Evolutionary conservation across 495 filamentous ascomycete species (phyloP).

Genomic region (Apodospora peruviana): DNA sequence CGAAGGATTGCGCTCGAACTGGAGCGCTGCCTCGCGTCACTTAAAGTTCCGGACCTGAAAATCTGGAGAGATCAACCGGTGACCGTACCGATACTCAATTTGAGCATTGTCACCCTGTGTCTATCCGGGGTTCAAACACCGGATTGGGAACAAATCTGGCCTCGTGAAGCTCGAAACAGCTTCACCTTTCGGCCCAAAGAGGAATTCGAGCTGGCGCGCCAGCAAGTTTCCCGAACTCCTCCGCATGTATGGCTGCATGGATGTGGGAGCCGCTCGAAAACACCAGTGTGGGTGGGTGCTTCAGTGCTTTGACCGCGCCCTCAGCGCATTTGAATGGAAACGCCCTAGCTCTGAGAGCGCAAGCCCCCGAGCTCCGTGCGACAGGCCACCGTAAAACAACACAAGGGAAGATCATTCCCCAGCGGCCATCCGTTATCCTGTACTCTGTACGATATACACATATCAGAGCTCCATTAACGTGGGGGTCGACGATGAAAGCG

Average conservation of each 20-base stretch:
- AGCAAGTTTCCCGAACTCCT: not conserved
- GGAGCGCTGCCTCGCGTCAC: not conserved
- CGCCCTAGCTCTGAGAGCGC: no score
- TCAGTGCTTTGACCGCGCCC: conserved; percentile 2
- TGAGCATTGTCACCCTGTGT: no score
- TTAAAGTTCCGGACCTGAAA: conserved; percentile 1
- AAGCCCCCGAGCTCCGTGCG: no score
- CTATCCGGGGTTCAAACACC: no score
- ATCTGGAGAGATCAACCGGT: no score
- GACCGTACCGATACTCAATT: no score
- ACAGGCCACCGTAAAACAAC: not conserved
- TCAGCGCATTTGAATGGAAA: not conserved
- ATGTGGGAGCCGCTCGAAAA: not conserved
- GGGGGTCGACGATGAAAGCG: no score
- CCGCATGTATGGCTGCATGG: not conserved
- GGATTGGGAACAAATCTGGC: not conserved
- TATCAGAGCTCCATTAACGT: no score
- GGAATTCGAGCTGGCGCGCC: not conserved
- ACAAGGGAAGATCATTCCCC: no score
- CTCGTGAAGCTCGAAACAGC: conserved; percentile 1
- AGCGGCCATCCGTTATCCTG: no score
- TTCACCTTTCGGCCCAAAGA: not conserved
- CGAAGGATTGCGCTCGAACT: not conserved
- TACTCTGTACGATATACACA: no score
- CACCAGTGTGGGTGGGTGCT: no score